Base-by-base conservation (phyloP, 2,329 filamentous ascomycete genomes). In the Monilinia fructicola region DNA sequence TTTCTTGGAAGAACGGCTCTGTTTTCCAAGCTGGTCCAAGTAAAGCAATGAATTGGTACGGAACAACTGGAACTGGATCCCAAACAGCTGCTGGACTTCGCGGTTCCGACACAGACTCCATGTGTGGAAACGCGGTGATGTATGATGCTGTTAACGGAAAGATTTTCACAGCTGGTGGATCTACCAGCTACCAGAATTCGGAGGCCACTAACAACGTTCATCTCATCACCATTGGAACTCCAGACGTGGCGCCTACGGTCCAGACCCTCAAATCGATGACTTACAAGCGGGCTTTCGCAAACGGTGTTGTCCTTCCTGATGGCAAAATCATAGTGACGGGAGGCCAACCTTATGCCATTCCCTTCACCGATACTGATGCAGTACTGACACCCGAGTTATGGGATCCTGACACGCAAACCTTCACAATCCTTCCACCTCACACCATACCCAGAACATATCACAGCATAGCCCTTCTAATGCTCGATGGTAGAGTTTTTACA, bases 81-180 rank as follows among this genome's bases (percentile, higher is more conserved):
- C 72, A 78, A 21, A 69, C 70, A 3, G 69, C 73, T 12, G 84
- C 83, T 1, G 84, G 84, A 0, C 76, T 68, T 3, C 77, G 83
- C 5, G 77, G 74, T 28, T 77, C 77, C 10, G 79, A 81, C 40
- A 74, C 78, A 14, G 79, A 85, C 68, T 76, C 83, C 3, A 87
- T 87, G 85, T 81, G 79, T 67, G 85, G 84, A 16, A 81, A 80
- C 58, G 80, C 81, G 6, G 79, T 84, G 68, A 86, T 87, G 84
- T 87, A 82, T 69, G 84, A 87, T 70, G 83, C 84, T 54, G 73
- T 76, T 0, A 73, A 71, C 1, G 85, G 85, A 42, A 85, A 85
- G 73, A 86, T 87, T 42, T 76, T 87, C 2, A 81, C 82, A 0
- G 76, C 79, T 18, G 85, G 85, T 12, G 85, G 84, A 11, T 75